Evolutionary conservation across 2,329 filamentous ascomycete species (phyloP), one percentile per base, ranked within the genome.

Genomic region (Fusarium sambucinum): DNA sequence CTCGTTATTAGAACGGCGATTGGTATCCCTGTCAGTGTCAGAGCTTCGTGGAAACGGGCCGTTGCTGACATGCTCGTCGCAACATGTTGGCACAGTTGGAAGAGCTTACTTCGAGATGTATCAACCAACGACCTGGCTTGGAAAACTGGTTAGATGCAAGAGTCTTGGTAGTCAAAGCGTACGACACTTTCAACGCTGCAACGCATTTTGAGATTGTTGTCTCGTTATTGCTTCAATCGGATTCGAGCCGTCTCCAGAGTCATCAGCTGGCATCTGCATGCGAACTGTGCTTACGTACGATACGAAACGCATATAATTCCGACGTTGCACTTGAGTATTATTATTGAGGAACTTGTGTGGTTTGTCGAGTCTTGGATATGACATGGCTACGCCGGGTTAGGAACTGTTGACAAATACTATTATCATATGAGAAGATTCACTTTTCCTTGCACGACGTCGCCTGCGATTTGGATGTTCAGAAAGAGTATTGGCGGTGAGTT

Each of bases 61-160:
- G 35, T 23, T 44, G 52, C 52, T 59, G 59, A 47, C 38, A 58
- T 56, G n/a, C 29, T 52, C n/a, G 30, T 40, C 17, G 33, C 7
- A 38, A 11, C 19, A 37, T 37, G 21, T 51, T 16, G 29, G 27
- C 30, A 9, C 13, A 50, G 5, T 27, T 23, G 21, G n/a, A 44
- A 44, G 33, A 27, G 33, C 23, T 51, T 16, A 51, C 33, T 21
- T 11, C 25, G n/a, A 27, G 6, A 25, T 29, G 27, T 16, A 51
- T 21, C 33, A 13, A 27, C 23, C 47, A 27, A 35, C 30, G 8
- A 16, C 14, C 16, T 40, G 14, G n/a, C 33, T 38, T 51, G 23
- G 23, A 51, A 21, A 51, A 14, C 25, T 5, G 47, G 23, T 10
- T 27, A 40, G 21, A 14, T 38, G 9, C 21, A 40, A 12, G n/a